These are phyloP conservation scores for Phaffia rhodozyma DNA, from an alignment of 1,284 basidiomycete genomes.

Conservation along the genomic window DNA sequence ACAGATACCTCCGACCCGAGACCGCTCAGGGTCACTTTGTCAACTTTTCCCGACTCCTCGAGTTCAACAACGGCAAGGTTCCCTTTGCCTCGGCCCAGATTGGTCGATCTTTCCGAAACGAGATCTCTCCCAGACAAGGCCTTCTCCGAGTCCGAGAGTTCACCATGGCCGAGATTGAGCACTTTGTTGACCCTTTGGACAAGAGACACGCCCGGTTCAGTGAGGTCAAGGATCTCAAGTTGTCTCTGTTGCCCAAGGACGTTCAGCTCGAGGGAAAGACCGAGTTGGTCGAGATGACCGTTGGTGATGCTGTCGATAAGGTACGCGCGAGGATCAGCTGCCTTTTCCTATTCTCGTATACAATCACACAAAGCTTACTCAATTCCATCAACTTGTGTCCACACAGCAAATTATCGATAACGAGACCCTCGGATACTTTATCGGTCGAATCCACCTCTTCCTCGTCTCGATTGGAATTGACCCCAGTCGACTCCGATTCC, in stretches of 20 bases:
- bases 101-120: slow-evolving; percentile 92
- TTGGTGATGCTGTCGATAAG: slow-evolving; percentile 76
- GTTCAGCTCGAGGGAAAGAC: slow-evolving; percentile 68
- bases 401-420: slow-evolving; percentile 75
- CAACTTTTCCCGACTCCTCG: slow-evolving; percentile 92
- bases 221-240: slow-evolving; percentile 62
- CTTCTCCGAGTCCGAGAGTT: slow-evolving; percentile 96
- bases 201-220: slow-evolving; percentile 77
- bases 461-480: slow-evolving; percentile 86
- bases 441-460: slow-evolving; percentile 86
- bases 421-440: slow-evolving; percentile 94
- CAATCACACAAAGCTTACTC: background rate
- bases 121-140: slow-evolving; percentile 93
- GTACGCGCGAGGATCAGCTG: slow-evolving; percentile 20
- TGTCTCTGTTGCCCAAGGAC: slow-evolving; percentile 70
- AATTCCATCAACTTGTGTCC: background rate
- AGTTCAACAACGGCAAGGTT: slow-evolving; percentile 93
- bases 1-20: slow-evolving; percentile 86
- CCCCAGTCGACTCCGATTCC: slow-evolving; percentile 72
- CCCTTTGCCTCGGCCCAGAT: slow-evolving; percentile 98
- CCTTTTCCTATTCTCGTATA: background rate
- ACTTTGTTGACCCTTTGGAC: slow-evolving; percentile 91
- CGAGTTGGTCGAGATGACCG: slow-evolving; percentile 52
- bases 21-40: slow-evolving; percentile 99
- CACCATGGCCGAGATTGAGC: slow-evolving; percentile 99